Evolutionary conservation across 768 basidiomycete species (phyloP).

Genomic region (Leucocoprinus birnbaumii): DNA sequence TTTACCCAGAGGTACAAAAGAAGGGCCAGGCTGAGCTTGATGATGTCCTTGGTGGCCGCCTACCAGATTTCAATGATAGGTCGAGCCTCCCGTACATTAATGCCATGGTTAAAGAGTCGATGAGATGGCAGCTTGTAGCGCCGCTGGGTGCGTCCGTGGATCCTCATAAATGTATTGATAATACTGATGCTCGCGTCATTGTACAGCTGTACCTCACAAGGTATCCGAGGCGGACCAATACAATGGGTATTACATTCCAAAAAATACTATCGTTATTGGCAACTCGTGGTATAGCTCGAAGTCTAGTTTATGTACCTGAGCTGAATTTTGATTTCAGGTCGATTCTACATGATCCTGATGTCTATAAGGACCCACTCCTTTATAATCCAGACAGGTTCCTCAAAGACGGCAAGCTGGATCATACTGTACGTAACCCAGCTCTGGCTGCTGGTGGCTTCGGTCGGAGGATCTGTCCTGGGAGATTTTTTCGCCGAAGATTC

Average conservation of each 20-base stretch:
- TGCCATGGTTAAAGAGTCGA: too few species aligned
- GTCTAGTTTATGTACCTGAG: not conserved
- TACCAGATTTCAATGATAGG: too few species aligned
- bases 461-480: constrained; percentile 3
- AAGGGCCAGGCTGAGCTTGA: constrained; percentile 3
- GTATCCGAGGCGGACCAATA: constrained; percentile 25
- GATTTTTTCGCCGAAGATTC: constrained; percentile 2
- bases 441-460: constrained; percentile 7
- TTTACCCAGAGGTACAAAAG: constrained; percentile 15
- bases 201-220: constrained; percentile 21
- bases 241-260: constrained; percentile 26
- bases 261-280: constrained; percentile 26
- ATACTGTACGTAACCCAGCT: constrained; percentile 1
- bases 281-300: constrained; percentile 23
- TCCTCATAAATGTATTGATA: too few species aligned
- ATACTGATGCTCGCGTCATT: too few species aligned
- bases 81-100: too few species aligned
- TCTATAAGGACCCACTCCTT: constrained; percentile 1
- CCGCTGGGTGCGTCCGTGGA: too few species aligned
- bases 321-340: not conserved
- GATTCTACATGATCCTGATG: constrained; percentile 10
- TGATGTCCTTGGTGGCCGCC: too few species aligned
- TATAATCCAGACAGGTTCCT: constrained; percentile 12
- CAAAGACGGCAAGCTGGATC: constrained; percentile 12
- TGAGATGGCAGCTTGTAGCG: too few species aligned